phyloP scores from a whole-genome alignment of 768 basidiomycete species.

The Naganishia randhawae region DNA sequence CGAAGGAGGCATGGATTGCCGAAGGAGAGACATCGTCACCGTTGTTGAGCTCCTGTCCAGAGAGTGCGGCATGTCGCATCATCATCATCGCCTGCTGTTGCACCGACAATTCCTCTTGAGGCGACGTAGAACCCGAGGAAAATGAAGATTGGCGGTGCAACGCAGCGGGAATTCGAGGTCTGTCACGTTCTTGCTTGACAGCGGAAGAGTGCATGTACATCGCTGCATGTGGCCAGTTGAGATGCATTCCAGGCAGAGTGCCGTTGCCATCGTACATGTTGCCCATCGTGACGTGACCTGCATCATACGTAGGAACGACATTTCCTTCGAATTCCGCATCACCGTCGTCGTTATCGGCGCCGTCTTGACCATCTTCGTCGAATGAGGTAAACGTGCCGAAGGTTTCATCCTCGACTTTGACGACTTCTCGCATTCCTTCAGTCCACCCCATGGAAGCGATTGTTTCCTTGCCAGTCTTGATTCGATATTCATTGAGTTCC shows the following conservation, averaged over 20 bases:
- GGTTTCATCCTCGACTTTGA: constrained; percentile 44
- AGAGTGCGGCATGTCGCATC: not conserved
- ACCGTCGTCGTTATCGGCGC: constrained; percentile 26
- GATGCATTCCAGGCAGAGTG: constrained; percentile 13
- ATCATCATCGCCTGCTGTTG: constrained; percentile 17
- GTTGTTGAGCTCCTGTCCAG: not conserved
- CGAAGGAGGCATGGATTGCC: not conserved
- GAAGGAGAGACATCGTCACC: constrained; percentile 6
- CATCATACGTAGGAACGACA: constrained; percentile 15
- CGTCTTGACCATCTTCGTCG: constrained; percentile 39
- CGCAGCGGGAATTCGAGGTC: constrained; percentile 28
- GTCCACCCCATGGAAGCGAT: constrained; percentile 38
- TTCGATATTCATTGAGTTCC: constrained; percentile 91
- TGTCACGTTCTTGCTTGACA: constrained; percentile 39
- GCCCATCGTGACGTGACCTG: constrained; percentile 5
- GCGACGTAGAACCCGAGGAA: not conserved
- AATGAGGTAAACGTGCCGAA: constrained; percentile 45
- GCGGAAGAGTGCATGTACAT: constrained; percentile 29
- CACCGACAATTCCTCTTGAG: constrained; percentile 3
- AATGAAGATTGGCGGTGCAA: constrained; percentile 21
- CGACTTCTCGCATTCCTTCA: constrained; percentile 44
- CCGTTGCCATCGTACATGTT: constrained; percentile 12
- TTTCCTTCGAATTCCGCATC: constrained; percentile 27
- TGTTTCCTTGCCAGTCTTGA: constrained; percentile 64
- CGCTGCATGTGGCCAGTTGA: constrained; percentile 2